Conservation (phyloP, 2,329 filamentous ascomycete genomes). For the Scytalidium lignicola region DNA sequence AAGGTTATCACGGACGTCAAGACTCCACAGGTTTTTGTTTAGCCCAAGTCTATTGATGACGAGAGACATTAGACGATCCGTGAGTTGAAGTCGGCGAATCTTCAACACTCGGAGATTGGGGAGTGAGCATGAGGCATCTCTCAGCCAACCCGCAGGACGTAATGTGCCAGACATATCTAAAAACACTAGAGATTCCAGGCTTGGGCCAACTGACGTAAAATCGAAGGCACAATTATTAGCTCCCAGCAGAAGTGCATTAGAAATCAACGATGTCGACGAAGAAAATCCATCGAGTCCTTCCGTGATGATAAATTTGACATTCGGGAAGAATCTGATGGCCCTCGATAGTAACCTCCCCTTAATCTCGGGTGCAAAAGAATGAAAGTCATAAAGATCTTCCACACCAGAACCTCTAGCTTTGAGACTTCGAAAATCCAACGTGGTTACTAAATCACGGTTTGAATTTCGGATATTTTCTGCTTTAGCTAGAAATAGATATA, state of each 20-base stretch:
- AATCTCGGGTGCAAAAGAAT: conserved; percentile 31
- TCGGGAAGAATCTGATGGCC: conserved; percentile 34
- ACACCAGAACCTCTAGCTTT: background rate
- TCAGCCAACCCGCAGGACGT: conserved; percentile 25
- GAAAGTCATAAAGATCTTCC: conserved; percentile 35
- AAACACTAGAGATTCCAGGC: conserved; percentile 40
- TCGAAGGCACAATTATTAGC: conserved; percentile 35
- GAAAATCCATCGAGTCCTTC: conserved; percentile 22
- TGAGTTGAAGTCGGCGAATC: conserved; percentile 40
- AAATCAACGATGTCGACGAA: conserved; percentile 39
- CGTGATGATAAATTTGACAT: conserved; percentile 11
- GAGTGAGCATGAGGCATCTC: conserved; percentile 36
- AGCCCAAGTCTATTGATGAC: conserved; percentile 24
- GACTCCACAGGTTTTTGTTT: conserved; percentile 45
- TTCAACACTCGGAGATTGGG: conserved; percentile 49
- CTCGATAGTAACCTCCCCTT: conserved; percentile 31
- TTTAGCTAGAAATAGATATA: background rate
- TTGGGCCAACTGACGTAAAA: conserved; percentile 33
- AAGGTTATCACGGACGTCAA: conserved; percentile 49
- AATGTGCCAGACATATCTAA: conserved; percentile 44
- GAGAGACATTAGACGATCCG: conserved; percentile 31
- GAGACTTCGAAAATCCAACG: conserved; percentile 40
- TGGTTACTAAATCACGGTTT: conserved; percentile 40
- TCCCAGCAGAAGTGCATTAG: conserved; percentile 35
- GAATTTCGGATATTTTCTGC: conserved; percentile 26